Conservation (phyloP, 2,329 filamentous ascomycete species). For the Dactylellina leptospora region DNA sequence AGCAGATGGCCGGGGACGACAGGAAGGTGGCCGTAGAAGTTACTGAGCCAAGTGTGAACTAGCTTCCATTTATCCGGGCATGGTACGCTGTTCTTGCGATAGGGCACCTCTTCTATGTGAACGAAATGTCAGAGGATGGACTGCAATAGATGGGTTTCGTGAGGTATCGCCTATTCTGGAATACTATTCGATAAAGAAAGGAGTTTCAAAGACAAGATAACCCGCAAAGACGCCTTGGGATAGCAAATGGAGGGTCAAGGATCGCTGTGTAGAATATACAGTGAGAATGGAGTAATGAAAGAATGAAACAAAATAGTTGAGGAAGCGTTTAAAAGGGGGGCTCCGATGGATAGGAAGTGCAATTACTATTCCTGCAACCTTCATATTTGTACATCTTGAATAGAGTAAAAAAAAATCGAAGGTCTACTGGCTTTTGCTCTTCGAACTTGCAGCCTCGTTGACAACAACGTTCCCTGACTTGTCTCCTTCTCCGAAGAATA, state of each 20-base stretch:
- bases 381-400: not conserved
- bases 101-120: no score
- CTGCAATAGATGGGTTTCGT: no score
- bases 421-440: constrained; percentile 56
- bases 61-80: not conserved
- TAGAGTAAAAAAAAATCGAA: constrained; percentile 11
- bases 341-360: no score
- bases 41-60: no score
- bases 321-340: not conserved
- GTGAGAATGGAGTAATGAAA: not conserved
- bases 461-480: constrained; percentile 80
- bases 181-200: no score
- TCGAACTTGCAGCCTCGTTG: constrained; percentile 84
- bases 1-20: not conserved
- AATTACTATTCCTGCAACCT: no score
- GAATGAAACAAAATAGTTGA: not conserved
- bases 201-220: constrained; percentile 23
- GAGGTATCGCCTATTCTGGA: no score
- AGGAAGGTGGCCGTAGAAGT: no score
- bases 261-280: constrained; percentile 4
- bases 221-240: constrained; percentile 24
- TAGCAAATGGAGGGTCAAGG: not conserved
- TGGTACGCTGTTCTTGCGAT: no score
- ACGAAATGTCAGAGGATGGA: no score
- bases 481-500: constrained; percentile 86